Percentiles rank a stretch among this genome's conserved stretches.
phyloP scores from a whole-genome alignment of 192 early-diverging fungal genomes.

The Funneliformis geosporum region DNA sequence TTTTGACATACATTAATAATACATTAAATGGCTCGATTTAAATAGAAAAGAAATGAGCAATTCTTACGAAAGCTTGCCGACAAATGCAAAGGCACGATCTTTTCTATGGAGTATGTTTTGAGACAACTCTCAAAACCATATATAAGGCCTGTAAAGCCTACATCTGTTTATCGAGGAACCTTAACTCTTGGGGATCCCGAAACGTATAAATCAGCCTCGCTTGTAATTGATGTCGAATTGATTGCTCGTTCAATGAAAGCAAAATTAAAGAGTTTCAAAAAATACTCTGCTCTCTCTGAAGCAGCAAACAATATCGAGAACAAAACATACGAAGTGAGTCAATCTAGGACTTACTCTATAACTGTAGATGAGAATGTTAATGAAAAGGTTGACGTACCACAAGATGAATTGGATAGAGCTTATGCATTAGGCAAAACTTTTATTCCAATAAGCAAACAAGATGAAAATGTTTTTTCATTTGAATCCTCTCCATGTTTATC shows the following conservation, averaged over 20 bases:
- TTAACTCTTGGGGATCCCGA: constrained; percentile 58
- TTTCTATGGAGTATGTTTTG: constrained; percentile 55
- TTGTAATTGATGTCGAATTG: constrained; percentile 57
- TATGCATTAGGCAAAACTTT: constrained; percentile 71
- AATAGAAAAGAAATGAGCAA: constrained; percentile 51
- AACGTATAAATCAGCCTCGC: constrained; percentile 39
- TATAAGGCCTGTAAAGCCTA: constrained; percentile 57
- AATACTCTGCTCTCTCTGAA: constrained; percentile 61
- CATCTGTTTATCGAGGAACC: constrained; percentile 51
- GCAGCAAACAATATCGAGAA: constrained; percentile 33
- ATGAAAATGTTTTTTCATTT: constrained; percentile 63
- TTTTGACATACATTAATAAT: neutral
- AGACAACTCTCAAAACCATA: constrained; percentile 46
- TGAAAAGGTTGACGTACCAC: constrained; percentile 39
- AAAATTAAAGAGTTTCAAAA: constrained; percentile 63
- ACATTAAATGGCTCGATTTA: neutral
- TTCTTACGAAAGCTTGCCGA: constrained; percentile 51
- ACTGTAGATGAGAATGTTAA: constrained; percentile 35
- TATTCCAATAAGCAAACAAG: constrained; percentile 61
- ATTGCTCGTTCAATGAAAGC: constrained; percentile 57
- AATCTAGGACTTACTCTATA: constrained; percentile 37
- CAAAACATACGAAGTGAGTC: constrained; percentile 44
- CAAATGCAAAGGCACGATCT: constrained; percentile 34
- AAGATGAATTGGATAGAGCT: constrained; percentile 61
- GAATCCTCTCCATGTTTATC: constrained; percentile 56